Evolutionary conservation across 805 yeast genomes (phyloP).

Genomic region (Candida takata): DNA sequence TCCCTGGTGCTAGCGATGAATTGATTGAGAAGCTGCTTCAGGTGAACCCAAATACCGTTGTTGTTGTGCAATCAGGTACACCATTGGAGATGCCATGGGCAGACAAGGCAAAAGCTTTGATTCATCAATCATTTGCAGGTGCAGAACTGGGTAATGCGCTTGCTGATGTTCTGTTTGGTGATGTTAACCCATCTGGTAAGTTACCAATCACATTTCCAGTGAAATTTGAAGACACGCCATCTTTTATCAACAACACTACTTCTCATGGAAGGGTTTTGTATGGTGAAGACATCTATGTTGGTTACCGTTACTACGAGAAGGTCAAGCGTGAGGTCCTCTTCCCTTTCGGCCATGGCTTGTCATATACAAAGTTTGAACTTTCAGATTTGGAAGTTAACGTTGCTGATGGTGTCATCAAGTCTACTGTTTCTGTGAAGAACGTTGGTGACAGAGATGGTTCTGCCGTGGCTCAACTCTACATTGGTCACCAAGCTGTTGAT

Average conservation of each 20-base stretch:
- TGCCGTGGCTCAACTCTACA: conserved; percentile 50
- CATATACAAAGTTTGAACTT: conserved; percentile 46
- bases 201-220: conserved; percentile 50
- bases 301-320: conserved; percentile 51
- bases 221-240: conserved; percentile 46
- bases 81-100: conserved; percentile 56
- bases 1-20: conserved; percentile 42
- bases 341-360: conserved; percentile 60
- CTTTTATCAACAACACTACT: conserved; percentile 44
- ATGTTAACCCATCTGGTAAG: conserved; percentile 54
- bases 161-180: conserved; percentile 50
- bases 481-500: conserved; percentile 30
- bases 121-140: conserved; percentile 55
- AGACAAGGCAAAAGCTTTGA: conserved; percentile 32
- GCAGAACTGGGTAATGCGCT: conserved; percentile 50
- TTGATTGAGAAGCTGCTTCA: conserved; percentile 37
- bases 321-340: conserved; percentile 38
- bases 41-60: conserved; percentile 43
- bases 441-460: conserved; percentile 42
- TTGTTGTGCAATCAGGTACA: conserved; percentile 55
- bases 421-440: conserved; percentile 34
- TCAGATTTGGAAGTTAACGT: conserved; percentile 28
- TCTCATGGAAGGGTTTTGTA: conserved; percentile 47
- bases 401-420: conserved; percentile 16
- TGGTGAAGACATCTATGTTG: conserved; percentile 62